Conservation (phyloP, 2,329 filamentous ascomycete species). For the Colletotrichum truncatum region DNA sequence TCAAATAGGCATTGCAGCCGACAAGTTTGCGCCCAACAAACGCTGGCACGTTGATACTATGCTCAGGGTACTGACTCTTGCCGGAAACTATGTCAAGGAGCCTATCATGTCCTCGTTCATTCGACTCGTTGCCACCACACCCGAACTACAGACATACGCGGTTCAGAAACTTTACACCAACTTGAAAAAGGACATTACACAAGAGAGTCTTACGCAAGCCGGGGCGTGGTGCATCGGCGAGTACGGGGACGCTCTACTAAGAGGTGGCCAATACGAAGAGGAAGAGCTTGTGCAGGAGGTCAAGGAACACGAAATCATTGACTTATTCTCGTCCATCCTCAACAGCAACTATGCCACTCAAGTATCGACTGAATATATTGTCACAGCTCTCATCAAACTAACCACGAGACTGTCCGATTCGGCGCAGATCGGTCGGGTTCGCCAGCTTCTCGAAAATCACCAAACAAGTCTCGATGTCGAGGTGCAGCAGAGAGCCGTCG, state of each 20-base stretch:
- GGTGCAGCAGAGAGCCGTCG: constrained; percentile 93
- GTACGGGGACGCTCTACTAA: constrained; percentile 90
- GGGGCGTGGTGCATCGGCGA: constrained; percentile 98
- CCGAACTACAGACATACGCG: constrained; percentile 94
- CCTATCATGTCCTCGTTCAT: constrained; percentile 98
- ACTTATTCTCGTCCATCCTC: constrained; percentile 90
- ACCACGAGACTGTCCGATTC: constrained; percentile 86
- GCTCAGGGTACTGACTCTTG: constrained; percentile 90
- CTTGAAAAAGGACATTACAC: constrained; percentile 95
- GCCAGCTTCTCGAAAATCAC: constrained; percentile 79
- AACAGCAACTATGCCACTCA: constrained; percentile 95
- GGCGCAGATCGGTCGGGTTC: constrained; percentile 86
- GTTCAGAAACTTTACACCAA: constrained; percentile 93
- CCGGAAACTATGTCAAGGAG: constrained; percentile 97
- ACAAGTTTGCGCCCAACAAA: constrained; percentile 96
- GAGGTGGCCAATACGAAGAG: constrained; percentile 91
- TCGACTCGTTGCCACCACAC: constrained; percentile 91
- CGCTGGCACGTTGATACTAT: constrained; percentile 99
- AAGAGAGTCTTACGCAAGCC: constrained; percentile 92
- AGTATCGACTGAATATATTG: constrained; percentile 92
- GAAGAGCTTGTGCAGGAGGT: constrained; percentile 86
- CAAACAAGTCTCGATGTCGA: constrained; percentile 93
- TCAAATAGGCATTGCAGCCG: constrained; percentile 96
- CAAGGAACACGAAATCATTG: constrained; percentile 88
- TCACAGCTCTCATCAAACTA: constrained; percentile 94